Evolutionary conservation across 306 rosid genomes (phyloP).

Genomic region (Parietaria judaica): DNA sequence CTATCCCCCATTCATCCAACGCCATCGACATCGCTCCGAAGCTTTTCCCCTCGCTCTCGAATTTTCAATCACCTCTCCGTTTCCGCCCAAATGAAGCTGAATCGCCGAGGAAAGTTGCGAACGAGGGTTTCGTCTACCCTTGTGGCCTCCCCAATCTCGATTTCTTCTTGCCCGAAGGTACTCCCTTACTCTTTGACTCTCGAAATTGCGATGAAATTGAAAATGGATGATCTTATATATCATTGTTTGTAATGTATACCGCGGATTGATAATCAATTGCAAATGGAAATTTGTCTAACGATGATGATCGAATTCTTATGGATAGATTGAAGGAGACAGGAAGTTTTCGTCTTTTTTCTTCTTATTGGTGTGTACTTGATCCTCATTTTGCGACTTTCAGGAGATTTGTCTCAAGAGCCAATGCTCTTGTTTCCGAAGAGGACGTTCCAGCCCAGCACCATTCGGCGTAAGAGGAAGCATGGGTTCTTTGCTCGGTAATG

Average conservation of each 20-base stretch:
- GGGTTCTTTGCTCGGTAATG: slow-evolving; percentile 85
- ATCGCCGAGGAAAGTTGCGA: slow-evolving; percentile 25
- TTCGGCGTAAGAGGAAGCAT: slow-evolving; percentile 78
- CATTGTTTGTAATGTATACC: too few relatives aligned
- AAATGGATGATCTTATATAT: too few relatives aligned
- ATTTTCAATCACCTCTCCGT: slow-evolving; percentile 27
- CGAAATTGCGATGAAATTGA: not conserved
- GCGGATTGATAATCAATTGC: too few relatives aligned
- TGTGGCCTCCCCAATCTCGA: slow-evolving; percentile 70
- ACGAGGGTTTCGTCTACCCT: slow-evolving; percentile 43
- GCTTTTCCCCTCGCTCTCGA: slow-evolving; percentile 53
- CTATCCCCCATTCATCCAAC: slow-evolving; percentile 20
- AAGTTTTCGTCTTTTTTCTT: too few relatives aligned
- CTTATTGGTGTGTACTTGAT: not conserved
- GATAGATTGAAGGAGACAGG: too few relatives aligned
- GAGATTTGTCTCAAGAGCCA: slow-evolving; percentile 50
- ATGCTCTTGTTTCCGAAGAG: slow-evolving; percentile 80
- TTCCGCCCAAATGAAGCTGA: slow-evolving; percentile 55
- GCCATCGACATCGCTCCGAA: slow-evolving; percentile 37
- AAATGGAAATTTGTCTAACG: too few relatives aligned
- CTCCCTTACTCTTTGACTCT: slow-evolving; percentile 27
- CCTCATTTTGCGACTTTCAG: slow-evolving; percentile 26
- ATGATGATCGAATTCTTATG: too few relatives aligned
- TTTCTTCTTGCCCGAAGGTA: slow-evolving; percentile 79
- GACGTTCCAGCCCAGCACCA: slow-evolving; percentile 81